Evolutionary conservation across 257 asterid genomes (phyloP).

Genomic region (Jacaranda mimosifolia): DNA sequence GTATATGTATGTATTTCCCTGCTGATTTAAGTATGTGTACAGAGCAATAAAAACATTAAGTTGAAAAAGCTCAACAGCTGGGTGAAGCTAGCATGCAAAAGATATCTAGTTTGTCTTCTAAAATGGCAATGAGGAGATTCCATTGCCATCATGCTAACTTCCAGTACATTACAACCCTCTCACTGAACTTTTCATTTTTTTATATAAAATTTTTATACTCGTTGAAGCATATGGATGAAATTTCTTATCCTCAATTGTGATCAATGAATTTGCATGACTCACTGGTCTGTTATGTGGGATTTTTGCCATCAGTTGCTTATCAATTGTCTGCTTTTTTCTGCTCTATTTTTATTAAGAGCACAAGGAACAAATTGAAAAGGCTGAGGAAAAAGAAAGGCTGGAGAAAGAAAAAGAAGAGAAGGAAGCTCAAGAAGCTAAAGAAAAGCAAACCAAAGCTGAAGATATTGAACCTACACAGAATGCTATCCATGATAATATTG

Average conservation of each 20-base stretch:
- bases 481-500: conserved; percentile 56
- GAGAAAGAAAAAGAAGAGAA: conserved; percentile 86
- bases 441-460: conserved; percentile 55
- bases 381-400: conserved; percentile 87
- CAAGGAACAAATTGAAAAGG: conserved; percentile 91
- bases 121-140: conserved; percentile 23
- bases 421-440: conserved; percentile 58
- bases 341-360: conserved; percentile 56
- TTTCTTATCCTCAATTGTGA: conserved; percentile 14
- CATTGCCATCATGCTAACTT: not conserved
- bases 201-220: not conserved
- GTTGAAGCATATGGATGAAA: conserved; percentile 27
- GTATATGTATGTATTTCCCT: conserved; percentile 11
- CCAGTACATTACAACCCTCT: not conserved
- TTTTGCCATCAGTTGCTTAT: conserved; percentile 20
- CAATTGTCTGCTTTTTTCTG: conserved; percentile 32
- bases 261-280: conserved; percentile 26
- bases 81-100: conserved; percentile 23
- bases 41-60: conserved; percentile 12
- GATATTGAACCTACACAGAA: conserved; percentile 51
- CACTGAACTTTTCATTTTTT: not conserved
- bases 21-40: not conserved
- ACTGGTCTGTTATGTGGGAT: conserved; percentile 28
- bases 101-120: conserved; percentile 8
- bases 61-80: not conserved